These are phyloP conservation scores for Moniliella sp. DNA, from an alignment of 1,284 basidiomycete species.

Conservation along the genomic window DNA sequence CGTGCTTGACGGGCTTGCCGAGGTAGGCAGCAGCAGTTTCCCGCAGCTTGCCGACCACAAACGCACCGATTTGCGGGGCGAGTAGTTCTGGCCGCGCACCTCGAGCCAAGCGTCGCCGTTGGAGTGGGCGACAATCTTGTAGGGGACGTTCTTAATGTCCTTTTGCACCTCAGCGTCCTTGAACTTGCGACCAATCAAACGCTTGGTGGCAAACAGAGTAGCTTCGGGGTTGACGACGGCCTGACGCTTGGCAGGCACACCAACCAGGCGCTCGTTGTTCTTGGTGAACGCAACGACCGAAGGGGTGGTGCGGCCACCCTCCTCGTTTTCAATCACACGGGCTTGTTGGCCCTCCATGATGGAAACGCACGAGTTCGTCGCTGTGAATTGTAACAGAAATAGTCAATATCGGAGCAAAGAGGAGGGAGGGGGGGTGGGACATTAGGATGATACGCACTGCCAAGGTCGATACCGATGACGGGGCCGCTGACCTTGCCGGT, in stretches of 20 bases:
- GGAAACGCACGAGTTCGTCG: conserved; percentile 33
- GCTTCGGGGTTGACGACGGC: conserved; percentile 71
- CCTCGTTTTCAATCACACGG: conserved; percentile 86
- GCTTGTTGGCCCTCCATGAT: conserved; percentile 67
- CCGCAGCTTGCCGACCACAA: conserved; percentile 80
- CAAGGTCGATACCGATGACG: conserved; percentile 31
- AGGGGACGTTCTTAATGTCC: conserved; percentile 51
- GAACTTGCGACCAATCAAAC: conserved; percentile 81
- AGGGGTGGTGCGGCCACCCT: conserved; percentile 90
- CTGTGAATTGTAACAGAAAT: conserved; percentile 4
- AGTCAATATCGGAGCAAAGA: not conserved
- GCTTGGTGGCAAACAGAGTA: conserved; percentile 56
- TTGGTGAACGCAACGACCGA: conserved; percentile 97
- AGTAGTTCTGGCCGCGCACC: conserved; percentile 43
- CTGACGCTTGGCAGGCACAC: conserved; percentile 88
- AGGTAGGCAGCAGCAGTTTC: conserved; percentile 80
- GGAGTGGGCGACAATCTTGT: conserved; percentile 50
- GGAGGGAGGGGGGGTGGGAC: no score
- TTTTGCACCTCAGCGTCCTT: conserved; percentile 77
- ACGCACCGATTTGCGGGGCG: conserved; percentile 48
- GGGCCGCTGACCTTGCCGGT: conserved; percentile 26
- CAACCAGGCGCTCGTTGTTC: conserved; percentile 49
- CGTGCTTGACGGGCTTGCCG: conserved; percentile 75
- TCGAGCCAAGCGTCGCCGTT: conserved; percentile 55
- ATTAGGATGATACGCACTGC: conserved; percentile 11